phyloP scores from a whole-genome alignment of 176 grass and related monocot species.

The Chloris gayana region DNA sequence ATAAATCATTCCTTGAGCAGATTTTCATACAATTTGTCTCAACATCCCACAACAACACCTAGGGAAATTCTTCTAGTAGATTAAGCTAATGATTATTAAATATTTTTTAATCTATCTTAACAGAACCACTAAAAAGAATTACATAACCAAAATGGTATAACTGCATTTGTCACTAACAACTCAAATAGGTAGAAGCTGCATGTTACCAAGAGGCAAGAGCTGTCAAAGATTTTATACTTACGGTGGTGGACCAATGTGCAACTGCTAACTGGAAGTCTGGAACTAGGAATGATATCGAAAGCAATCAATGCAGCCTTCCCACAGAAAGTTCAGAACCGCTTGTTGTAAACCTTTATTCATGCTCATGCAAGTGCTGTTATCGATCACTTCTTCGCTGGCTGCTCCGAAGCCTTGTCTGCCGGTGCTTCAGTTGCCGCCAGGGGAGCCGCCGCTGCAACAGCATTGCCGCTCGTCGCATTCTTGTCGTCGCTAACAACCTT shows the following conservation, averaged over 20 bases:
- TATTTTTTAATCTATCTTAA: too few species aligned
- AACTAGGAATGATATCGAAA: not conserved
- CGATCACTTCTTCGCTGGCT: constrained; percentile 33
- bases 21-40: too few species aligned
- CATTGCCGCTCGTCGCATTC: not conserved
- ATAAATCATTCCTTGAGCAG: too few species aligned
- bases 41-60: too few species aligned
- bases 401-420: not conserved
- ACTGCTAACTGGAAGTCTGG: not conserved
- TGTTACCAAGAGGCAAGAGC: not conserved
- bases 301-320: not conserved
- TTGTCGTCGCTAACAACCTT: not conserved
- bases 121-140: too few species aligned
- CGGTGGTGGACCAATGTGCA: not conserved
- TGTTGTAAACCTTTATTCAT: constrained; percentile 6
- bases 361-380: too few species aligned
- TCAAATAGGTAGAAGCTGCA: not conserved
- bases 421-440: not conserved
- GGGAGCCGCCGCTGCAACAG: not conserved
- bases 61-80: too few species aligned
- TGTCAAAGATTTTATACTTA: not conserved
- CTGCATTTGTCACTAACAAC: too few species aligned
- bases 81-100: too few species aligned
- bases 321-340: not conserved
- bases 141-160: too few species aligned